These are phyloP conservation scores for Rhodamnia rubescens DNA, from an alignment of 345 rosid genomes.

Conservation along the genomic window DNA sequence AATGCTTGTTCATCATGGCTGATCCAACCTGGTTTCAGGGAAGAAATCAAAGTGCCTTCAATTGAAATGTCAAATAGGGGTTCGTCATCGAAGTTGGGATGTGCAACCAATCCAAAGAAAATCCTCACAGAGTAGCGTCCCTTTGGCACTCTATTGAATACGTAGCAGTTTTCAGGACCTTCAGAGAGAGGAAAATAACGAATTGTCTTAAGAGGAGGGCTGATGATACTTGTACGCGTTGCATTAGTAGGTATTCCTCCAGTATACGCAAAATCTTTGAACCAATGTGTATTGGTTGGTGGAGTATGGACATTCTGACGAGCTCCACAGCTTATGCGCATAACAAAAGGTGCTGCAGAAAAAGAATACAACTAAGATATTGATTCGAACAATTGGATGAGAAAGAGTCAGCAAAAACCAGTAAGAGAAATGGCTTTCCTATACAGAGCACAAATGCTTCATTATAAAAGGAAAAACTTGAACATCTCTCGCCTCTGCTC, in stretches of 20 bases:
- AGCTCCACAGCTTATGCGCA: constrained; percentile 94
- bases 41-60: constrained; percentile 78
- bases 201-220: constrained; percentile 71
- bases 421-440: background rate
- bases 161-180: constrained; percentile 90
- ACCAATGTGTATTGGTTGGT: constrained; percentile 83
- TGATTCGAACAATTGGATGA: background rate
- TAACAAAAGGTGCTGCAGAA: constrained; percentile 65
- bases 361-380: background rate
- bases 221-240: constrained; percentile 36
- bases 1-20: constrained; percentile 62
- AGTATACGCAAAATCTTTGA: constrained; percentile 81
- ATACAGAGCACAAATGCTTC: background rate
- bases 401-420: background rate
- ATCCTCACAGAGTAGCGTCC: constrained; percentile 84
- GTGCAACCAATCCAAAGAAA: constrained; percentile 51
- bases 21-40: constrained; percentile 87
- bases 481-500: background rate
- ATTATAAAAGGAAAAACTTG: background rate
- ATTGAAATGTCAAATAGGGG: constrained; percentile 87
- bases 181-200: constrained; percentile 85
- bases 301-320: constrained; percentile 42
- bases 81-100: constrained; percentile 43
- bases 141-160: constrained; percentile 58
- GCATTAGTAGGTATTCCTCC: constrained; percentile 83